These are phyloP conservation scores for Umbelopsis sp. DNA, from an alignment of 192 early-diverging fungal genomes.

Conservation along the genomic window DNA sequence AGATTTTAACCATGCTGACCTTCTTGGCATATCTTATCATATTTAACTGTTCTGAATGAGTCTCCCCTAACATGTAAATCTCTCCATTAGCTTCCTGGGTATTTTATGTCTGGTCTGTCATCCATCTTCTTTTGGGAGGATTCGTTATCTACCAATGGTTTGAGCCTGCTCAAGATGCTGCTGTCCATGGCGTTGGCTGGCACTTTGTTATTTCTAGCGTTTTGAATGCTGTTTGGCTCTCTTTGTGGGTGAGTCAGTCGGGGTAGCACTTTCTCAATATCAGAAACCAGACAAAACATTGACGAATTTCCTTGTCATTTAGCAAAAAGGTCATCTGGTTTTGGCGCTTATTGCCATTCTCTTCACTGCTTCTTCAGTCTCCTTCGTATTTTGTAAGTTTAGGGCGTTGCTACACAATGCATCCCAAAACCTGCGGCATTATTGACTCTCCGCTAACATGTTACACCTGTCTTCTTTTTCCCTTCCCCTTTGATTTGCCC, in stretches of 20 bases:
- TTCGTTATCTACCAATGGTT: slow-evolving; percentile 67
- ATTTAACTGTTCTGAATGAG: background rate
- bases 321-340: slow-evolving; percentile 51
- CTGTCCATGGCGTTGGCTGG: slow-evolving; percentile 59
- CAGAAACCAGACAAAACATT: background rate
- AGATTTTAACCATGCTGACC: background rate
- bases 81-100: slow-evolving; percentile 49
- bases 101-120: slow-evolving; percentile 61
- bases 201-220: slow-evolving; percentile 64
- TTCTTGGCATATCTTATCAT: slow-evolving; percentile 10
- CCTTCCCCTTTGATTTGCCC: background rate
- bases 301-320: background rate
- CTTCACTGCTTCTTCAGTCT: slow-evolving; percentile 57
- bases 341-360: slow-evolving; percentile 56
- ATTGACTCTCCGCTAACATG: background rate
- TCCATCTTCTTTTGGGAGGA: slow-evolving; percentile 65
- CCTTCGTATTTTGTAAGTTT: slow-evolving; percentile 54
- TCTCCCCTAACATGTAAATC: background rate
- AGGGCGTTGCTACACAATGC: background rate
- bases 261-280: background rate
- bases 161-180: slow-evolving; percentile 48
- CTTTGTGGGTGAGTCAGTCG: slow-evolving; percentile 60
- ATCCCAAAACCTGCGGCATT: background rate
- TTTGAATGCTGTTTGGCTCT: slow-evolving; percentile 60
- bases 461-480: slow-evolving; percentile 6